Evolutionary conservation across 805 yeast species (phyloP), one percentile per base, ranked within the genome.

Genomic region (Kazachstania martiniae): DNA sequence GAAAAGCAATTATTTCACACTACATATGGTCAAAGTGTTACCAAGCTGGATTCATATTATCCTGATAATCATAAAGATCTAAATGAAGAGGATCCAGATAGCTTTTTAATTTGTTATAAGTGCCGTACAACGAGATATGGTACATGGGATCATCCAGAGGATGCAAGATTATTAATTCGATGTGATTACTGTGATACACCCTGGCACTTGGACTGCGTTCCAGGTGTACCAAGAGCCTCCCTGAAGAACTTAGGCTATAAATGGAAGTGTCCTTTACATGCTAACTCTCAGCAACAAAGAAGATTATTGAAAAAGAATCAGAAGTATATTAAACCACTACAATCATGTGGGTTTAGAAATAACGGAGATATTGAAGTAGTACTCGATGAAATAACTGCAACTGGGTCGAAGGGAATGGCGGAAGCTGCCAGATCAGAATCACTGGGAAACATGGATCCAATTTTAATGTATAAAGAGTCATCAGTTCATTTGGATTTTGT

Each of bases 251-350:
- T 82, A 27, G 93, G 91, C 2, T 65, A 66, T 28, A 82, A 77
- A 53, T 89, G 95, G 97, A 76, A 72, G 59, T 91, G 95, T 56
- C 97, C 95, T 2, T 78, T 81, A 43, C 96, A 85, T 59, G 72
- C 74, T 14, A 35, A 19, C 13, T 24, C 22, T 18, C 27, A 8
- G 6, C 43, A 30, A 40, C 40, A 31, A 34, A 59, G 65, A 35
- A 59, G 85, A 32, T 62, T 67, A 47, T 63, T 70, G 42, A 68
- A 64, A 42, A 69, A 65, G 42, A 70, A 66, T 41, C 72, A 72
- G 28, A 56, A 65, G 4, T 58, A 67, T 16, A 51, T 75, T 6
- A 81, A 77, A 35, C 77, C 81, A 3, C 56, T 62, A 14, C 58
- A 74, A 35, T 51, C 68, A 1, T 59, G 77, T 24, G 77, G 78